These are phyloP conservation scores for Eucalyptus polyanthemos DNA, from an alignment of 345 rosid species.

Conservation along the genomic window DNA sequence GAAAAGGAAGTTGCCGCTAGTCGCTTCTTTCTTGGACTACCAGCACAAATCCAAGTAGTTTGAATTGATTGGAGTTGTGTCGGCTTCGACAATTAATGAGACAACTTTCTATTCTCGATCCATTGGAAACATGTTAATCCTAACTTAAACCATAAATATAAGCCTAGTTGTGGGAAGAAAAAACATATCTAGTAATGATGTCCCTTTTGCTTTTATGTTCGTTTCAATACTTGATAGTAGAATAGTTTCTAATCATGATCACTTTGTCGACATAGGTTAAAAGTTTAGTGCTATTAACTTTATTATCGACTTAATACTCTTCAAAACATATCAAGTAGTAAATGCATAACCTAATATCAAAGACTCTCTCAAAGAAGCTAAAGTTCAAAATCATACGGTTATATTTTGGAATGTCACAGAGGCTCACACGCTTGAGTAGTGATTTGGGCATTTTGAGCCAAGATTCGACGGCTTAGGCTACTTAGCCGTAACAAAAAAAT, in stretches of 20 bases:
- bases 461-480: neutral
- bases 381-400: neutral
- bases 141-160: neutral
- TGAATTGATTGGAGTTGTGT: neutral
- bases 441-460: neutral
- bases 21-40: neutral
- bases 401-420: neutral
- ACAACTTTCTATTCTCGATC: neutral
- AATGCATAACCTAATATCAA: neutral
- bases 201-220: neutral
- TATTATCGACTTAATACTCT: neutral
- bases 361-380: neutral
- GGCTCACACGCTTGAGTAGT: neutral
- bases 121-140: neutral
- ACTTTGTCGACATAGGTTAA: neutral
- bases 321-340: neutral
- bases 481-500: too few relatives aligned
- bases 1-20: neutral
- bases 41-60: neutral
- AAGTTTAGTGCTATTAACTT: neutral
- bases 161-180: neutral
- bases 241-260: neutral
- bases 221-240: neutral
- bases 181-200: neutral
- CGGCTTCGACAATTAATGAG: neutral